Conservation (phyloP, 139 green algal species). For the Chlamydomonas sphaeroides region DNA sequence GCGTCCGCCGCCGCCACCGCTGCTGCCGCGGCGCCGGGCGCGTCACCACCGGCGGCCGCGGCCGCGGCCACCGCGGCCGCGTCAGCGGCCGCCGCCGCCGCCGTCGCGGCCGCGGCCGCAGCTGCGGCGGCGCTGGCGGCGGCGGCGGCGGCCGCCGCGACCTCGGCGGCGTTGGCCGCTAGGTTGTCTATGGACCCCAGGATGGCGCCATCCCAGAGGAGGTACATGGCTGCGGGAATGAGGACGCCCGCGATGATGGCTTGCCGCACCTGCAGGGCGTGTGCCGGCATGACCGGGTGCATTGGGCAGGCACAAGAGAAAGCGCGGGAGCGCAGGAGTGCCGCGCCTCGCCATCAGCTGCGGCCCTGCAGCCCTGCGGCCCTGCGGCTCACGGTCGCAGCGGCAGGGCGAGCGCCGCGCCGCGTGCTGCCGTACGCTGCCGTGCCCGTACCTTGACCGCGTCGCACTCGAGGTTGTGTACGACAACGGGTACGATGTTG, state of each 20-base stretch:
- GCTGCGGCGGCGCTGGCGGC: background rate
- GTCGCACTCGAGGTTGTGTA: slow-evolving; percentile 70
- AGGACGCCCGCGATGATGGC: slow-evolving; percentile 54
- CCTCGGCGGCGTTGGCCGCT: background rate
- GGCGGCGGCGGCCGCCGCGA: background rate
- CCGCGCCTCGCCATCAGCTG: no score
- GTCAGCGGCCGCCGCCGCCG: background rate
- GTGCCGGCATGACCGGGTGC: no score
- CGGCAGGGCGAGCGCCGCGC: no score
- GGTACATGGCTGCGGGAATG: slow-evolving; percentile 83
- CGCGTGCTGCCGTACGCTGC: no score
- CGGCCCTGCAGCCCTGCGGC: no score
- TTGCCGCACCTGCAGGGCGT: background rate
- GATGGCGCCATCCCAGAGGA: slow-evolving; percentile 82
- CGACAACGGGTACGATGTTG: slow-evolving; percentile 70
- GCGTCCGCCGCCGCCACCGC: background rate
- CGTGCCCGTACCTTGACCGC: slow-evolving; percentile 55
- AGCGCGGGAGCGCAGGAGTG: no score
- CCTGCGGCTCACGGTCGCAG: background rate
- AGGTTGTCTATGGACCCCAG: slow-evolving; percentile 69
- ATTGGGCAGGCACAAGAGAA: no score
- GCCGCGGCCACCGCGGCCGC: background rate
- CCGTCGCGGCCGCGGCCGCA: background rate
- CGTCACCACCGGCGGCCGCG: background rate
- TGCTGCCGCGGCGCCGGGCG: background rate